phyloP scores from a whole-genome alignment of 1,139 yeast species.

The Debaryomyces subglobosus region DNA sequence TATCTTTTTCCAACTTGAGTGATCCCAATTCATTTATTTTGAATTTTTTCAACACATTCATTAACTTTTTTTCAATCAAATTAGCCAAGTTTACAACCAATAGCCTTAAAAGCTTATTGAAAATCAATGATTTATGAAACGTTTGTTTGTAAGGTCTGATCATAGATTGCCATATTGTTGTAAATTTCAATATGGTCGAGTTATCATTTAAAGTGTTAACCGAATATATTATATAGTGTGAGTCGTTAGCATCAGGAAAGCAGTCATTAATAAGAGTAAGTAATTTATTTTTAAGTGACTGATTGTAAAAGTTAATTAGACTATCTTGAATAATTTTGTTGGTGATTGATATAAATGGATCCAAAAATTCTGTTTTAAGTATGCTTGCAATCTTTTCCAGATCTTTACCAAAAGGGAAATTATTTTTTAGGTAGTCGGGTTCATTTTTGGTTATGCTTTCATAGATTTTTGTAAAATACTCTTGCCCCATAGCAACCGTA shows the following conservation, averaged over 20 bases:
- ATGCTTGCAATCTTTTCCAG: constrained; percentile 43
- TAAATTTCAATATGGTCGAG: constrained; percentile 45
- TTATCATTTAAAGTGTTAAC: constrained; percentile 34
- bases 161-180: constrained; percentile 63
- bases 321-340: constrained; percentile 56
- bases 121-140: constrained; percentile 53
- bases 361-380: constrained; percentile 39
- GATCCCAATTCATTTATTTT: constrained; percentile 82
- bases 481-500: constrained; percentile 60
- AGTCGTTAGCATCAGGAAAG: constrained; percentile 55
- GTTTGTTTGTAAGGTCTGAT: constrained; percentile 66
- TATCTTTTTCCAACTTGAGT: constrained; percentile 79
- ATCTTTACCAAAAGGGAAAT: constrained; percentile 62
- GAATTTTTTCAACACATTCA: constrained; percentile 60
- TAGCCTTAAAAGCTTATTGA: constrained; percentile 49
- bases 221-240: constrained; percentile 37
- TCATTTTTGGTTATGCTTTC: constrained; percentile 34
- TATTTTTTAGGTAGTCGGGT: constrained; percentile 33
- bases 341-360: constrained; percentile 43
- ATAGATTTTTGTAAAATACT: constrained; percentile 54
- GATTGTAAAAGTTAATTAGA: constrained; percentile 59
- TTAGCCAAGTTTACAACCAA: constrained; percentile 56
- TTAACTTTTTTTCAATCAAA: constrained; percentile 67
- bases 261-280: constrained; percentile 53
- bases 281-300: constrained; percentile 55